These are phyloP conservation scores for Halophytophthora polymorphica DNA, from an alignment of 352 stramenopile genomes.

Conservation along the genomic window DNA sequence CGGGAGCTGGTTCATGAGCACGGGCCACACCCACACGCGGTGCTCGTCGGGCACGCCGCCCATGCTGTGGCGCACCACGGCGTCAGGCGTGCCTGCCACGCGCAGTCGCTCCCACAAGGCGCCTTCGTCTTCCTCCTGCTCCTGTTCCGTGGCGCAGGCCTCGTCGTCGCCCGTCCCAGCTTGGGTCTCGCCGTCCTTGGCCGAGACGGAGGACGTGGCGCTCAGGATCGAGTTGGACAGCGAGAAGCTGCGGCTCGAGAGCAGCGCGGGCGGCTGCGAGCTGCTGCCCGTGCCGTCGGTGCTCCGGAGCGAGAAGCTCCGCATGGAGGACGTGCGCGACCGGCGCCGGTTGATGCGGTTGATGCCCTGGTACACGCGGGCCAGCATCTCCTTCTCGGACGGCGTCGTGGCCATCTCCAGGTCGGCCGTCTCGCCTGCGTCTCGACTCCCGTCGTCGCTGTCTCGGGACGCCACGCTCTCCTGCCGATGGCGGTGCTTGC, in stretches of 20 bases:
- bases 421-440: constrained; percentile 33
- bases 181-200: constrained; percentile 26
- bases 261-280: constrained; percentile 18
- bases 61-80: constrained; percentile 44
- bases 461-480: constrained; percentile 16
- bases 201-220: constrained; percentile 25
- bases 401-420: constrained; percentile 67
- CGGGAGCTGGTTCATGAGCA: constrained; percentile 51
- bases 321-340: constrained; percentile 62
- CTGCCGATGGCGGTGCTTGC: constrained; percentile 18
- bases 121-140: constrained; percentile 24
- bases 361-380: constrained; percentile 63
- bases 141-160: constrained; percentile 10
- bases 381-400: constrained; percentile 68
- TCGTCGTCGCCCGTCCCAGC: constrained; percentile 17
- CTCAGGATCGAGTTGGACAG: constrained; percentile 55
- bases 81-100: constrained; percentile 20
- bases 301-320: constrained; percentile 44
- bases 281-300: constrained; percentile 16
- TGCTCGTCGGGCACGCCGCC: constrained; percentile 62
- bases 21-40: constrained; percentile 67
- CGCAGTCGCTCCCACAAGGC: constrained; percentile 44
- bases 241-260: constrained; percentile 48
- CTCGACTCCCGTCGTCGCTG: constrained; percentile 21
- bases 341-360: constrained; percentile 70